Evolutionary conservation across 2,329 filamentous ascomycete species (phyloP).

Genomic region (Helicocarpus griseus): DNA sequence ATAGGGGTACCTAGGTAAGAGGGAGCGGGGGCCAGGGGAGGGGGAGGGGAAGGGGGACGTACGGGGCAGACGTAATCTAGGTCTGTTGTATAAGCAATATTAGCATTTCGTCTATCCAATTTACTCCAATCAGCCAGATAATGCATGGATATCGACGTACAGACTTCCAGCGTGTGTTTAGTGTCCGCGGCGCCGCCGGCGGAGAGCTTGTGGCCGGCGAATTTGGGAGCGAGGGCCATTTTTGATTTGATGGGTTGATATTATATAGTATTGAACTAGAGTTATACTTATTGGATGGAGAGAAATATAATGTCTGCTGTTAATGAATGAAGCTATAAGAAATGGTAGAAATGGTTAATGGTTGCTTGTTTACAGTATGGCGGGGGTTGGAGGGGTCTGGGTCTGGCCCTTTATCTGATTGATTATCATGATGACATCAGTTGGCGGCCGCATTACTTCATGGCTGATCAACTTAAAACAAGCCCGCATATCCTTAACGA

Average conservation of each 20-base stretch:
- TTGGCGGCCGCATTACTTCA: too few relatives aligned
- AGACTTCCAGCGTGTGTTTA: constrained; percentile 30
- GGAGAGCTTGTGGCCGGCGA: constrained; percentile 41
- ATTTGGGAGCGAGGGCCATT: constrained; percentile 53
- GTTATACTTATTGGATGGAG: too few relatives aligned
- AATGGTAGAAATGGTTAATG: neutral
- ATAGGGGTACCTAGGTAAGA: too few relatives aligned
- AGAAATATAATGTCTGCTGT: neutral
- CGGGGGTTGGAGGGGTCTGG: neutral
- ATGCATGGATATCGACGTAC: constrained; percentile 21
- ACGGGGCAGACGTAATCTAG: constrained; percentile 85
- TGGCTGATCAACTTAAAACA: too few relatives aligned
- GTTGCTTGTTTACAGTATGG: neutral
- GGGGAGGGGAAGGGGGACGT: constrained; percentile 10
- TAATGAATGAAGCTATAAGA: neutral
- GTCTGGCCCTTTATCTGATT: neutral
- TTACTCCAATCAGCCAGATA: too few relatives aligned
- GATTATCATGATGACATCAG: neutral
- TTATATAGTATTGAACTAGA: too few relatives aligned
- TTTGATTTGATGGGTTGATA: neutral
- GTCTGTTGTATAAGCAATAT: constrained; percentile 34
- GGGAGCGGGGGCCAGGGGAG: constrained; percentile 2
- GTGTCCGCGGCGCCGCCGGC: constrained; percentile 13
- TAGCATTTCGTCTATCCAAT: too few relatives aligned
- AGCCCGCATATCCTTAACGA: too few relatives aligned